Base-by-base conservation (phyloP, 495 filamentous ascomycete genomes). In the Trichoderma gamsii region DNA sequence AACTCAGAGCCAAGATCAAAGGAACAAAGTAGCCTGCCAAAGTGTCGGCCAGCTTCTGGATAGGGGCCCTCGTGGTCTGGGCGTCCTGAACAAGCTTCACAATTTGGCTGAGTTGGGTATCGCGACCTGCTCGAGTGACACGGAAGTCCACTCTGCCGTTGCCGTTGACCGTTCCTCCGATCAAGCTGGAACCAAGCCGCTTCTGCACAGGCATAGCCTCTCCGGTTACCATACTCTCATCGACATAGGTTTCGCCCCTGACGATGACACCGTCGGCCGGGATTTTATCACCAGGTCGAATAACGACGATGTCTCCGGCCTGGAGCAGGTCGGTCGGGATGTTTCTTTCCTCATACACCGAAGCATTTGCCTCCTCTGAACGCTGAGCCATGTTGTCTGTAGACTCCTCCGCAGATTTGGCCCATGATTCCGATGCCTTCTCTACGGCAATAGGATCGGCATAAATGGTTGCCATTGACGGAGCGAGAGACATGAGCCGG, bases 141-240 rank as follows among this genome's bases (percentile, higher is more conserved):
- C 89, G 88, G 78, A 99, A 95, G 75, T 99, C 95, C 29, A 98
- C 79, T 18, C 94, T 84, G 5, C 94, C 94, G 59, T 92, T 88
- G 25, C 92, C 93, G 73, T 99, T 99, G 70, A 99, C 94, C 6
- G 95, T 99, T 11, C 95, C 95, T n/a, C 92, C 95, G 74, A 97
- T 93, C 49, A 98, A 78, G 52, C 86, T 75, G 73, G 86, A 88
- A 2, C 92, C 92, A 71, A 90, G 90, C 67, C 83, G 85, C 76
- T 98, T 99, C 69, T 91, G 86, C 44, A 98, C 92, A 0, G 94
- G 93, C 80, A 97, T 90, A 3, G 94, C 89, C 79, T 99, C 95
- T 66, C 95, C 95, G 15, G 96, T 99, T 51, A 99, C 93, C 96
- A 98, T 98, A 74, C 92, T 96, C 76, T 99, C 95, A 72, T 99